phyloP scores from a whole-genome alignment of 495 filamentous ascomycete species.

The Immersiella caudata region DNA sequence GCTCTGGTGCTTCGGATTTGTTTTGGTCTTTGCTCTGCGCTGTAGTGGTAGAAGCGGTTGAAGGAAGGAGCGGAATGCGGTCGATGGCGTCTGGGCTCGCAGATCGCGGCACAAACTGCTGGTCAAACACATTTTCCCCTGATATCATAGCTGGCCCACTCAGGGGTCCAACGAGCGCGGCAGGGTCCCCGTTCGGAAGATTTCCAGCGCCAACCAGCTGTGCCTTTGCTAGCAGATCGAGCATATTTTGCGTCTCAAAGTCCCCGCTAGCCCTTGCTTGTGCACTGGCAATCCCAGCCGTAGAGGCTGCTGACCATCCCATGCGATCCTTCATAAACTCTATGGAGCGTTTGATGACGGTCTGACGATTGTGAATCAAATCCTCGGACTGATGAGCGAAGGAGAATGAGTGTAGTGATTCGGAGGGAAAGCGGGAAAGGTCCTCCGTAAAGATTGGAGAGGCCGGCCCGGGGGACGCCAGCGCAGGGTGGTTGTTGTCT shows the following conservation, averaged over 20 bases:
- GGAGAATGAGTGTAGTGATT: slow-evolving; percentile 97
- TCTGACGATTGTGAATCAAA: slow-evolving; percentile 85
- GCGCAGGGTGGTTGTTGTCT: slow-evolving; percentile 41
- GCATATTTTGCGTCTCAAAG: slow-evolving; percentile 84
- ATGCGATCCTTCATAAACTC: slow-evolving; percentile 97
- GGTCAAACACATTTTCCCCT: slow-evolving; percentile 78
- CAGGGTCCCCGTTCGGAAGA: slow-evolving; percentile 46
- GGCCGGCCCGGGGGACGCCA: slow-evolving; percentile 59
- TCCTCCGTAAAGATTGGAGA: slow-evolving; percentile 85
- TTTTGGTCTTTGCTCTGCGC: background rate
- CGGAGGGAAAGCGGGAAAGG: slow-evolving; percentile 86
- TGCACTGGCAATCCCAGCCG: slow-evolving; percentile 64
- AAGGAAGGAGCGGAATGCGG: slow-evolving; percentile 41
- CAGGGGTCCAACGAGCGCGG: slow-evolving; percentile 59
- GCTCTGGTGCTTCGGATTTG: background rate
- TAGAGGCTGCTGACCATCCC: slow-evolving; percentile 67
- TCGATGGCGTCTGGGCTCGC: slow-evolving; percentile 55
- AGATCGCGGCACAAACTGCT: slow-evolving; percentile 62
- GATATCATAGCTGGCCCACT: slow-evolving; percentile 73
- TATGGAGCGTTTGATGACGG: slow-evolving; percentile 88
- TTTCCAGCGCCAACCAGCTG: slow-evolving; percentile 67
- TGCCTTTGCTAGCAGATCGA: slow-evolving; percentile 80
- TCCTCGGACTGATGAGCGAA: slow-evolving; percentile 97
- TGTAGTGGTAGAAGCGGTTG: slow-evolving; percentile 23
- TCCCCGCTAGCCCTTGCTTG: slow-evolving; percentile 83